Conservation (phyloP, 140 eudicot genomes). For the Cichorium intybus region DNA sequence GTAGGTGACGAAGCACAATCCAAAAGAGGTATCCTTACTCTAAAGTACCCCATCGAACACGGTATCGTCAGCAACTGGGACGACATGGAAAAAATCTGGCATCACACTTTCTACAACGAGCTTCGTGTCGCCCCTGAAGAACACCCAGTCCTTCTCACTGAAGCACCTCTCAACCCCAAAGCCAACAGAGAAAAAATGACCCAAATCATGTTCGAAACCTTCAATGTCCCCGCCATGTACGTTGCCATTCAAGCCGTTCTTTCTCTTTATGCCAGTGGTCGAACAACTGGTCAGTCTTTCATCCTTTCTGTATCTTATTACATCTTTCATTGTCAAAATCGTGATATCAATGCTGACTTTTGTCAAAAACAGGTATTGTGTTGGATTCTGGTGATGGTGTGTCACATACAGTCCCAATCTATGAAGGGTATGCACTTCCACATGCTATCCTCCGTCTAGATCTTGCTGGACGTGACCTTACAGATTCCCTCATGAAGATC, state of each 20-base stretch:
- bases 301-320: not conserved
- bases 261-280: constrained; percentile 80
- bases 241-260: constrained; percentile 77
- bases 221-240: constrained; percentile 72
- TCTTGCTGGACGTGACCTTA: constrained; percentile 75
- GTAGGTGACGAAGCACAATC: constrained; percentile 74
- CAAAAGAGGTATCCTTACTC: constrained; percentile 67
- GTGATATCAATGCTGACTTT: not conserved
- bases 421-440: constrained; percentile 71
- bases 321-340: not conserved
- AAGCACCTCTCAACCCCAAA: constrained; percentile 60
- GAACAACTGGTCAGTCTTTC: constrained; percentile 59
- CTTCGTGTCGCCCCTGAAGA: constrained; percentile 66
- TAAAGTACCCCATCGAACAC: constrained; percentile 63
- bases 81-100: constrained; percentile 74
- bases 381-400: constrained; percentile 82
- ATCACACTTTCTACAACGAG: too few species aligned
- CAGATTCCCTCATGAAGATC: constrained; percentile 69
- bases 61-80: constrained; percentile 82
- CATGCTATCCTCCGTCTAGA: constrained; percentile 76
- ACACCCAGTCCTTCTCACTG: constrained; percentile 58
- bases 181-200: constrained; percentile 68
- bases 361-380: constrained; percentile 51
- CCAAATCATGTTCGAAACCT: constrained; percentile 61
- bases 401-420: constrained; percentile 72